A percentile compares a stretch with the other conserved stretches of the same genome.
phyloP scores from a whole-genome alignment of 257 asterid genomes.

The Oldenlandia corymbosa region DNA sequence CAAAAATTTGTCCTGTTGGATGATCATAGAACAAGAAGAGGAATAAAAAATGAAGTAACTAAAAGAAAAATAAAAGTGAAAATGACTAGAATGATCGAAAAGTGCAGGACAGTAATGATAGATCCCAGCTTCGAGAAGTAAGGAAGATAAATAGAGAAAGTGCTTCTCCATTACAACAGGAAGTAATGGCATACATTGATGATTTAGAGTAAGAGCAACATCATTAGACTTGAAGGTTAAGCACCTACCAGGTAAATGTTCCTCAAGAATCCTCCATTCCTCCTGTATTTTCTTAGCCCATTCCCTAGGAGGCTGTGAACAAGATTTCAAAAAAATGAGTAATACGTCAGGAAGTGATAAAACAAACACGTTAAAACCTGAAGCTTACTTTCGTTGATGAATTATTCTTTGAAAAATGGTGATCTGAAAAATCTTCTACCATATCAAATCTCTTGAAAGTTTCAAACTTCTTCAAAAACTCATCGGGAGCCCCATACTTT shows the following conservation, averaged over 20 bases:
- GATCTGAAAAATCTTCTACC: slow-evolving; percentile 68
- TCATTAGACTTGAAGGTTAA: neutral
- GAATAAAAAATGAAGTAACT: neutral
- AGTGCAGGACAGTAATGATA: neutral
- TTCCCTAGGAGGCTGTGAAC: slow-evolving; percentile 49
- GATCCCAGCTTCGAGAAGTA: neutral
- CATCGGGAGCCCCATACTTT: slow-evolving; percentile 36
- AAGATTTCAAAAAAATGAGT: slow-evolving; percentile 12
- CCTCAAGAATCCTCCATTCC: slow-evolving; percentile 86
- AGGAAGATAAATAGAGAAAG: neutral
- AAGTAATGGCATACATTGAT: neutral
- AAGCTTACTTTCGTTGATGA: slow-evolving; percentile 39
- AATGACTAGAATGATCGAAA: neutral
- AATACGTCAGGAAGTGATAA: slow-evolving; percentile 9
- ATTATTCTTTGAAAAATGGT: slow-evolving; percentile 36
- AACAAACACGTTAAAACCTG: neutral
- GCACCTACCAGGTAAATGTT: slow-evolving; percentile 70
- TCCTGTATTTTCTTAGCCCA: slow-evolving; percentile 93
- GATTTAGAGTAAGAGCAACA: neutral
- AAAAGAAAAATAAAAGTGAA: neutral
- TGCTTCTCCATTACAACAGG: neutral
- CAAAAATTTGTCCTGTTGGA: slow-evolving; percentile 63
- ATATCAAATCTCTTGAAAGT: slow-evolving; percentile 64
- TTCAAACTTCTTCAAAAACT: slow-evolving; percentile 35
- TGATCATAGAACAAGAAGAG: slow-evolving; percentile 4